phyloP scores from a whole-genome alignment of 176 grass and related monocot genomes.

The Dendrocalamus sinicus region DNA sequence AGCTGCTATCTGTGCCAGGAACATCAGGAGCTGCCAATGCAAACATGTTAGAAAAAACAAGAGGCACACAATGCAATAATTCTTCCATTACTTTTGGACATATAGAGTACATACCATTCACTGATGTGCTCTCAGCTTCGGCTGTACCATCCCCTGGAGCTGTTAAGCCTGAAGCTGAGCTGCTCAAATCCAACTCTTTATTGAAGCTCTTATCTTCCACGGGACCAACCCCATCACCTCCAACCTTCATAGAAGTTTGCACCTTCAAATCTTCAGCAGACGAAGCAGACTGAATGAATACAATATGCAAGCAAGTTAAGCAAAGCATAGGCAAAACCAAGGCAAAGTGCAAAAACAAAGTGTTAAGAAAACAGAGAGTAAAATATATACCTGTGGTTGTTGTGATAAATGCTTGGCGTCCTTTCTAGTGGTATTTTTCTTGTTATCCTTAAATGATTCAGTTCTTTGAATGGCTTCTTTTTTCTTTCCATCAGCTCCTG shows the following conservation, averaged over 20 bases:
- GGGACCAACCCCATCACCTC: conserved; percentile 36
- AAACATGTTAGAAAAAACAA: conserved; percentile 36
- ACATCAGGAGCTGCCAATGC: conserved; percentile 45
- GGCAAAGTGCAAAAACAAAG: not conserved
- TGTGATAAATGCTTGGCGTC: conserved; percentile 52
- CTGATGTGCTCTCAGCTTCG: conserved; percentile 22
- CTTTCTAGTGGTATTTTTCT: conserved; percentile 53
- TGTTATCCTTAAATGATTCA: conserved; percentile 67
- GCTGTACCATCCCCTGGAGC: not conserved
- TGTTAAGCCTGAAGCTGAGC: conserved; percentile 6
- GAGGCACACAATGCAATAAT: not conserved
- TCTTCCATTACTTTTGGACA: conserved; percentile 10
- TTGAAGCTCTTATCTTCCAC: conserved; percentile 32
- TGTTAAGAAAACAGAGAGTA: not conserved
- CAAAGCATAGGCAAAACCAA: conserved; percentile 6
- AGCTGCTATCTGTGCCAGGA: conserved; percentile 8
- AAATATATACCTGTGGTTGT: conserved; percentile 56
- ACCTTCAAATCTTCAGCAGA: conserved; percentile 54
- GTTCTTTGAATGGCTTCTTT: conserved; percentile 57
- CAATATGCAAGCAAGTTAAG: conserved; percentile 37
- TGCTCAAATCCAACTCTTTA: conserved; percentile 22
- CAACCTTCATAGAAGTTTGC: conserved; percentile 43
- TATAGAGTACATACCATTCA: conserved; percentile 45
- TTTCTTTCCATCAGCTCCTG: conserved; percentile 56
- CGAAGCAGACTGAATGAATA: conserved; percentile 57